Evolutionary conservation across 164 flowering plant genomes (phyloP).

Genomic region (Berberis thunbergii): DNA sequence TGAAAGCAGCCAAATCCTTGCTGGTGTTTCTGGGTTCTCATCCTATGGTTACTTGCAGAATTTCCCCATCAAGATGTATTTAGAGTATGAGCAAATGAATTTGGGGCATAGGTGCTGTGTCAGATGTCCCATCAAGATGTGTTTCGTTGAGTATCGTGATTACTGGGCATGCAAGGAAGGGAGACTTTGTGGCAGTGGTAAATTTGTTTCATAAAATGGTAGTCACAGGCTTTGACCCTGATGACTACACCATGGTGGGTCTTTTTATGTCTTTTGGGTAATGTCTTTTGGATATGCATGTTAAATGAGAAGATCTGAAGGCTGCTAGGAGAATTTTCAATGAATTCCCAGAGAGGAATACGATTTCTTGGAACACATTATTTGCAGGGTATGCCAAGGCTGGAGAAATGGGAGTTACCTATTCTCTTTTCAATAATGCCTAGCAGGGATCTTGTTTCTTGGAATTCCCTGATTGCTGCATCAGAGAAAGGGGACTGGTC

Average conservation of each 20-base stretch:
- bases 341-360: slow-evolving; percentile 25
- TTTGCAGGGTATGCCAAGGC: slow-evolving; percentile 34
- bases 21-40: slow-evolving; percentile 13
- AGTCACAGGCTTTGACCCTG: slow-evolving; percentile 27
- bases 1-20: slow-evolving; percentile 19
- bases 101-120: slow-evolving; percentile 27
- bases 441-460: slow-evolving; percentile 35
- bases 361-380: slow-evolving; percentile 45
- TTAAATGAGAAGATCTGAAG: slow-evolving; percentile 30
- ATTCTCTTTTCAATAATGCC: slow-evolving; percentile 30
- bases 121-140: slow-evolving; percentile 22
- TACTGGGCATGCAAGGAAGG: slow-evolving; percentile 30
- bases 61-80: slow-evolving; percentile 37
- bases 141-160: slow-evolving; percentile 44
- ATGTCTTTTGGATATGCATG: slow-evolving; percentile 57
- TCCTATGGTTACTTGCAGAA: slow-evolving; percentile 28
- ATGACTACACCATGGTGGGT: slow-evolving; percentile 38
- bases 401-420: slow-evolving; percentile 33
- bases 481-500: slow-evolving; percentile 21
- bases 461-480: slow-evolving; percentile 43
- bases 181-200: slow-evolving; percentile 23
- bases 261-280: slow-evolving; percentile 31
- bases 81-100: slow-evolving; percentile 21
- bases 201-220: slow-evolving; percentile 30
- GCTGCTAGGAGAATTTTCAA: slow-evolving; percentile 31